Evolutionary conservation across 805 yeast species (phyloP), one percentile per base, ranked within the genome.

Genomic region (Wickerhamomyces queroliae): DNA sequence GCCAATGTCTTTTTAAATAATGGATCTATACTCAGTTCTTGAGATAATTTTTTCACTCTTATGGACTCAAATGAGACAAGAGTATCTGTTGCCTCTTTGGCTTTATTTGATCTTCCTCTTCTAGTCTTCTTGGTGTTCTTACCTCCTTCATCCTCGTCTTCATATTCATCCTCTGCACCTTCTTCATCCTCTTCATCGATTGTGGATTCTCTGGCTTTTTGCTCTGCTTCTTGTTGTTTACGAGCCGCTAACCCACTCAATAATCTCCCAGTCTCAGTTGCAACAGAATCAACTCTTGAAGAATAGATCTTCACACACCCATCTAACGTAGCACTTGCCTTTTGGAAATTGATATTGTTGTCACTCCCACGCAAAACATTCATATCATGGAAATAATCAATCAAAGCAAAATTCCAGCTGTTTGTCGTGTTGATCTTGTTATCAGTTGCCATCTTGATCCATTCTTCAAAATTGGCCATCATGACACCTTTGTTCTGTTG

Each of bases 281-380:
- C 95, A 0, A 88, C 95, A 0, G 95, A 83, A 53, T 90, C 97
- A 18, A 91, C 89, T 51, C 98, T 74, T 13, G 95, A 84, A 11
- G 90, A 78, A 57, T 91, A 91, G 38, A 91, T 87, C 63, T 89
- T 89, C 25, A 90, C 91, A 67, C 97, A 90, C 0, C 97, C 97
- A 53, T 90, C 97, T 18, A 91, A 66, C 1, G 97, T 87, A 3
- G 95, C 88, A 1, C 93, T 79, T 0, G 97, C 98, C 49, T 81
- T 78, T 58, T 87, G 96, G 59, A 91, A 90, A 58, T 89, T 88
- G 52, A 90, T 85, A 24, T 78, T 71, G 30, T 78, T 72, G 40
- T 83, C 88, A 5, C 88, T 83, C 38, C 83, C 95, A 48, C 76
- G 73, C 34, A 86, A 68, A 22, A 87, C 73, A 21, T 84, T 74